Base-by-base conservation (phyloP, 2,329 filamentous ascomycete species). In the Dothidotthia symphoricarpi region DNA sequence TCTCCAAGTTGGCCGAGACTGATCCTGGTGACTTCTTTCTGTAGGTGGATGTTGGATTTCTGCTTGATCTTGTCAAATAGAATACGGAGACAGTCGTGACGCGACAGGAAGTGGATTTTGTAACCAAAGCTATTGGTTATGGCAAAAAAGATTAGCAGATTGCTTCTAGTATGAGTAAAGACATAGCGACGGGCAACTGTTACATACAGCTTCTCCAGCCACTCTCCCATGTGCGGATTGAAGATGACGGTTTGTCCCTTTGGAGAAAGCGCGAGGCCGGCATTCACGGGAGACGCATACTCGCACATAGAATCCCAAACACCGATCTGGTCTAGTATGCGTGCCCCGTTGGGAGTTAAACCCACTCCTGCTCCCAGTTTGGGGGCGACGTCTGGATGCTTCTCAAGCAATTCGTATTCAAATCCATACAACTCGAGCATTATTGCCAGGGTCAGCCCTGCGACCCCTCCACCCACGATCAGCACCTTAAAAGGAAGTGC, bases 301-400 rank as follows among this genome's bases (percentile, higher is more conserved):
- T 33, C 31, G 31, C 31, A 33, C 12, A 33, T n/a, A n/a, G n/a
- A n/a, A n/a, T n/a, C n/a, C n/a, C n/a, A n/a, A n/a, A n/a, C n/a
- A 9, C 47, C 53, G 1, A 58, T 22, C 16, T 58, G 53, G 31
- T 55, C 55, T 10, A 58, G 25, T 4, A 58, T 47, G 3, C 51
- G 36, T 6, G 17, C 24, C 3, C 47, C 51, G 14, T 52, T 50
- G 3, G 47, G 45, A 6, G 46, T 42, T 13, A 56, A 30, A 1
- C 41, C 54, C 16, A 58, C 47, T 6, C 40, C 47, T 8, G 54
- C 54, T 6, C 53, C 55, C 2, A 51, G 28, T 3, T 41, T 17
- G 2, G 51, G 51, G 1, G 51, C 39, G 4, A 58, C 47, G 0
- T 37, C 30, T 5, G 26, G 22, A 11, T 40, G 35, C 9, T 28